phyloP scores from a whole-genome alignment of 148 eudicot genomes.

The Nyssa sinensis region DNA sequence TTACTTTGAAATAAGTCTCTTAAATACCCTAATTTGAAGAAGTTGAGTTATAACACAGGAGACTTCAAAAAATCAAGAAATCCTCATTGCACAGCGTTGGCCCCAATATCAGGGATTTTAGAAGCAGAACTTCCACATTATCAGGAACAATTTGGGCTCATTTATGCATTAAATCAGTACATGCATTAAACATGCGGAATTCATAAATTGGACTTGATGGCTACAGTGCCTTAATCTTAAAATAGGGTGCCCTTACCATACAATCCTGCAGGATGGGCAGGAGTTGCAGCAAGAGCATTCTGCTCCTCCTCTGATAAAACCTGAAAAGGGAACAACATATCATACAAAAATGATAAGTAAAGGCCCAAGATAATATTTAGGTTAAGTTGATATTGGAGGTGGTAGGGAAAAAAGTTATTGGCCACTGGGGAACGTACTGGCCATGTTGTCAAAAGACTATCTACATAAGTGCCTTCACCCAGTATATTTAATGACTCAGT shows the following conservation, averaged over 20 bases:
- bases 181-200: neutral
- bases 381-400: neutral
- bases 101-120: too few relatives aligned
- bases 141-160: neutral
- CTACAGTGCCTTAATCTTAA: neutral
- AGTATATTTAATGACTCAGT: constrained; percentile 56
- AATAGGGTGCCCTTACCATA: constrained; percentile 48
- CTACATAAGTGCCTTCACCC: constrained; percentile 49
- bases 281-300: constrained; percentile 73
- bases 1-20: neutral
- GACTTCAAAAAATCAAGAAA: too few relatives aligned
- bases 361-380: neutral
- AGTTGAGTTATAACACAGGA: too few relatives aligned
- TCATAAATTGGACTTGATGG: neutral
- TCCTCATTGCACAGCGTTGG: too few relatives aligned
- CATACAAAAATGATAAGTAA: neutral
- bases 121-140: too few relatives aligned
- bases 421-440: constrained; percentile 46
- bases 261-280: constrained; percentile 91
- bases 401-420: neutral
- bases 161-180: neutral
- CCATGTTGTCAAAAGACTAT: constrained; percentile 66
- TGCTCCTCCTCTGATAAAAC: constrained; percentile 84
- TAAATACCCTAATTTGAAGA: too few relatives aligned
- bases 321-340: constrained; percentile 18